Conservation (phyloP, 345 rosid genomes). For the Pelargonium nanum region DNA sequence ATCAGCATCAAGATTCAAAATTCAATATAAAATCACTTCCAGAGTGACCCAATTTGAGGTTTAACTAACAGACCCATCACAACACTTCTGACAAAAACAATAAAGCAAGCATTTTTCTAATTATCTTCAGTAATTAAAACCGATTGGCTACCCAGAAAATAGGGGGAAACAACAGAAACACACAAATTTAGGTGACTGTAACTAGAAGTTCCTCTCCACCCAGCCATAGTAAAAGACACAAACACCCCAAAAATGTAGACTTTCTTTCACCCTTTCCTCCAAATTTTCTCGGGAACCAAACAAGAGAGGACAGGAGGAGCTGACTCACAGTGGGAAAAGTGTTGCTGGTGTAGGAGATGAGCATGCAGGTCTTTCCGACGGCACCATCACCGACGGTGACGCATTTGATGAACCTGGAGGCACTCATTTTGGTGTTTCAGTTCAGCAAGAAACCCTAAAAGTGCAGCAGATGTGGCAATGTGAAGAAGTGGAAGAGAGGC, state of each 20-base stretch:
- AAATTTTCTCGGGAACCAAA: slow-evolving; percentile 3
- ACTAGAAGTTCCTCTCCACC: background rate
- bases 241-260: background rate
- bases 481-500: background rate
- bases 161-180: no score
- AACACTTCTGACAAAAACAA: no score
- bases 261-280: background rate
- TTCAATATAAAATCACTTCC: background rate
- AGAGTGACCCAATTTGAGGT: background rate
- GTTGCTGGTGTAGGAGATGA: slow-evolving; percentile 71
- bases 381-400: slow-evolving; percentile 81
- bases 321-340: slow-evolving; percentile 60
- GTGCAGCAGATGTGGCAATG: background rate
- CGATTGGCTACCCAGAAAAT: background rate
- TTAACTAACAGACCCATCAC: background rate
- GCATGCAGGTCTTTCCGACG: slow-evolving; percentile 78
- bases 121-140: background rate
- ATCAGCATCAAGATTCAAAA: background rate
- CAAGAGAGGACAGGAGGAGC: slow-evolving; percentile 1
- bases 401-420: slow-evolving; percentile 70
- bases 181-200: background rate
- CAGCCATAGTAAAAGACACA: background rate
- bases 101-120: background rate
- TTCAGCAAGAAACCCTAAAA: background rate
- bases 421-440: slow-evolving; percentile 34